Evolutionary conservation across 1,284 basidiomycete species (phyloP), one percentile per base, ranked within the genome.

Genomic region (Pisolithus thermaeus): DNA sequence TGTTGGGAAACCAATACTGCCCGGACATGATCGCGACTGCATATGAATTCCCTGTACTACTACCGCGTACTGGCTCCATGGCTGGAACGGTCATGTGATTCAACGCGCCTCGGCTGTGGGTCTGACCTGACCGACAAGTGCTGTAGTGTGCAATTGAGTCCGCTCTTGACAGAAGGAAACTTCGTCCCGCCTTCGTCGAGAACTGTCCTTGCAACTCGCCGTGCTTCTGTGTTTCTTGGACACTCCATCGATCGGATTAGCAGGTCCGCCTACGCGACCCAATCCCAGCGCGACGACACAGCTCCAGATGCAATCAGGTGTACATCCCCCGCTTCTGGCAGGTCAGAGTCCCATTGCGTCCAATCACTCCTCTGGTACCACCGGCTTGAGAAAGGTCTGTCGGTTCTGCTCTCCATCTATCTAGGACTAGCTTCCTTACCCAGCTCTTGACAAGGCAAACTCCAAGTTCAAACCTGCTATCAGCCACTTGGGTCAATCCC

Each of bases 1-100:
- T 81, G 37, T 78, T 75, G 2, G 87, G 86, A 56, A 84, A 87
- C 77, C 76, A 78, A 54, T 76, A 79, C 50, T 73, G 66, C 0
- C 64, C 66, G 0, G 67, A 57, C 71, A 72, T 20, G 18, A 20
- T 70, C 18, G 22, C 32, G 9, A 11, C 12, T 14, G 7, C 9
- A 7, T 23, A 27, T 22, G 14, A 8, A 16, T 18, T 14, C 14
- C 22, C n/a, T 7, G n/a, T 6, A 2, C 2, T 18, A 16, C 4
- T 5, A 9, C 14, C 18, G 18, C 18, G n/a, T 39, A 18, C 4
- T 18, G 11, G n/a, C 38, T n/a, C 8, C 28, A 36, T 12, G 28
- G 35, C 9, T 30, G 32, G 30, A 18, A 32, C 28, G 50, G 16
- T 25, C 30, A 36, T n/a, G 48, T 42, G 41, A 42, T 18, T 28